phyloP scores from a whole-genome alignment of 2,329 filamentous ascomycete genomes.

The Fusarium luffae region DNA sequence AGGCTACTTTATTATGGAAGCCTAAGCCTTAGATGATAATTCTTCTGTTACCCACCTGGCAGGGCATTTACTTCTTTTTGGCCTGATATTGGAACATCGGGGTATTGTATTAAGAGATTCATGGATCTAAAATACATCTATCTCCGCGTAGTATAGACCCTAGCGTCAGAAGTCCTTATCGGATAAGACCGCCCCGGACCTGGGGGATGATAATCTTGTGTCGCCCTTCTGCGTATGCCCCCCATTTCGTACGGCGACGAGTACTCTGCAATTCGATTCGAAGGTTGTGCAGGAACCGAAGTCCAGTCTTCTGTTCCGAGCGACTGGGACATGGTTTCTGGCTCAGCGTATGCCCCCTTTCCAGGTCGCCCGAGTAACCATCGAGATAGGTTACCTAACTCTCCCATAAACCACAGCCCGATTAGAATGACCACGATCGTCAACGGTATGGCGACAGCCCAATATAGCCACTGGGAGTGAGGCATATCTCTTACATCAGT shows the following conservation, averaged over 20 bases:
- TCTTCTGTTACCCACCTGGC: too few species aligned
- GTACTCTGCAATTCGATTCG: conserved; percentile 13
- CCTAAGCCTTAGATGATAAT: too few species aligned
- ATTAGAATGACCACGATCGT: conserved; percentile 54
- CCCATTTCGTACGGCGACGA: conserved; percentile 6
- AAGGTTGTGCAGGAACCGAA: neutral
- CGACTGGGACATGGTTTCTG: conserved; percentile 20
- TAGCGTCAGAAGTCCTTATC: neutral
- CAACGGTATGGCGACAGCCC: conserved; percentile 60
- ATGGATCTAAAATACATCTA: neutral
- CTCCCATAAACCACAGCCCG: conserved; percentile 58
- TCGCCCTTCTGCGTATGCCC: conserved; percentile 19
- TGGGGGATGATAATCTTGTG: conserved; percentile 5
- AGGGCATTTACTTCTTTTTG: neutral
- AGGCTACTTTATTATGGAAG: too few species aligned
- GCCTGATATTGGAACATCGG: neutral
- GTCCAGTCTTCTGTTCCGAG: conserved; percentile 18
- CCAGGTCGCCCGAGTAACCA: conserved; percentile 45
- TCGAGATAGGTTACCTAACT: conserved; percentile 51
- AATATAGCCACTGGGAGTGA: conserved; percentile 61
- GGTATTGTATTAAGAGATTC: neutral
- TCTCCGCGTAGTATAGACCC: neutral
- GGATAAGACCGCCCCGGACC: neutral
- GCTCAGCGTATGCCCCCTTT: conserved; percentile 20
- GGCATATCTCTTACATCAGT: conserved; percentile 62